Conservation (phyloP, 164 flowering plant species). For the Chloranthus sessilifolius region DNA sequence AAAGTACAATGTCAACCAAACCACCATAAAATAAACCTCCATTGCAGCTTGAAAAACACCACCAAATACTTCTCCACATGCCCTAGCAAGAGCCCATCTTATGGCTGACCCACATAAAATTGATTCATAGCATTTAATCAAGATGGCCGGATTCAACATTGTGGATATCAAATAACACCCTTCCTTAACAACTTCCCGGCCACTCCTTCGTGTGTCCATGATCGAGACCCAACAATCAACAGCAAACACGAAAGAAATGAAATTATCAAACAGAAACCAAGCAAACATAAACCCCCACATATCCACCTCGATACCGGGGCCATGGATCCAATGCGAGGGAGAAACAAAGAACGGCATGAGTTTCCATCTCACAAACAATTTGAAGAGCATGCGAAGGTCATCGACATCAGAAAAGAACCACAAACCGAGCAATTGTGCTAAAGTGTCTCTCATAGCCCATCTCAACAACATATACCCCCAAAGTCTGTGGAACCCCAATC, state of each 20-base stretch:
- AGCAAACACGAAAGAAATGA: slow-evolving; percentile 60
- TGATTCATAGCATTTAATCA: slow-evolving; percentile 64
- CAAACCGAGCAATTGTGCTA: slow-evolving; percentile 81
- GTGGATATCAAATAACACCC: slow-evolving; percentile 68
- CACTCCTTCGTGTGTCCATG: slow-evolving; percentile 63
- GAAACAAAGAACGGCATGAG: slow-evolving; percentile 84
- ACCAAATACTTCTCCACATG: slow-evolving; percentile 49
- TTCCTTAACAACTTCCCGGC: slow-evolving; percentile 75
- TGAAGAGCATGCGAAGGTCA: slow-evolving; percentile 78
- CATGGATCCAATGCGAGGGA: slow-evolving; percentile 32
- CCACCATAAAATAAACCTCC: slow-evolving; percentile 90
- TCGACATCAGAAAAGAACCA: slow-evolving; percentile 89
- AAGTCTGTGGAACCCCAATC: slow-evolving; percentile 61
- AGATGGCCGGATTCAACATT: slow-evolving; percentile 66
- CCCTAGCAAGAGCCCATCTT: slow-evolving; percentile 41
- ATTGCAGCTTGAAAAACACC: slow-evolving; percentile 49
- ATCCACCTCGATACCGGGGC: slow-evolving; percentile 50
- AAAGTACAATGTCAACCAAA: slow-evolving; percentile 81
- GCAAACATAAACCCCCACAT: slow-evolving; percentile 56
- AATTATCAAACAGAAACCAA: slow-evolving; percentile 66
- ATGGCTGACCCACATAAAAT: slow-evolving; percentile 55
- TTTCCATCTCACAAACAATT: slow-evolving; percentile 78
- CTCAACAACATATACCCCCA: slow-evolving; percentile 80
- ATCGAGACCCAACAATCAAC: slow-evolving; percentile 90
- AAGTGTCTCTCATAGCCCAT: slow-evolving; percentile 94